phyloP scores from a whole-genome alignment of 352 stramenopile genomes.

The Pythium diclinum region DNA sequence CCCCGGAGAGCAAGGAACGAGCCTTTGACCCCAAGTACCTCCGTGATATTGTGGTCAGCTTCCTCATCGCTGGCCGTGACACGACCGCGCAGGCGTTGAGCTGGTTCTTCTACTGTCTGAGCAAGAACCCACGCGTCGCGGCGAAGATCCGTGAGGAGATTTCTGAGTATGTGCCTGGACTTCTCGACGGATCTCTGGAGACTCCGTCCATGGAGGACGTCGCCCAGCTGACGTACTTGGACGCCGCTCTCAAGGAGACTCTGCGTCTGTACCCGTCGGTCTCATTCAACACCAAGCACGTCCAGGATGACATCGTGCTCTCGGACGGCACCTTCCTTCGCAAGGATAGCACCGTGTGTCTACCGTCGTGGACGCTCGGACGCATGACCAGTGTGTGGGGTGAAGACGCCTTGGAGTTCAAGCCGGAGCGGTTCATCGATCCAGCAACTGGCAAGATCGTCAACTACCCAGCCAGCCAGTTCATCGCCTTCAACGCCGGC shows the following conservation, averaged over 20 bases:
- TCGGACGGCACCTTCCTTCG: conserved; percentile 40
- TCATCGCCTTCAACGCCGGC: conserved; percentile 39
- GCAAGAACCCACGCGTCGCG: conserved; percentile 39
- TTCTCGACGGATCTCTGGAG: conserved; percentile 2
- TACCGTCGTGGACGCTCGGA: conserved; percentile 33
- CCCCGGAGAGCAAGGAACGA: conserved; percentile 14
- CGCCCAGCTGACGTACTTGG: conserved; percentile 22
- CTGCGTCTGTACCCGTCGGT: conserved; percentile 67
- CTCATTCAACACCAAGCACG: conserved; percentile 37
- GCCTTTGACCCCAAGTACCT: conserved; percentile 39
- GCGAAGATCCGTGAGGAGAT: conserved; percentile 42
- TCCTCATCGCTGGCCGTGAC: conserved; percentile 76
- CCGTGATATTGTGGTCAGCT: conserved; percentile 65
- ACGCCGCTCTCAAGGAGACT: conserved; percentile 44
- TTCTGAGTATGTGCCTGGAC: conserved; percentile 12
- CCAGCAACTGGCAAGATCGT: conserved; percentile 14
- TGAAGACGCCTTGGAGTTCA: conserved; percentile 32
- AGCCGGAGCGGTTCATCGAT: conserved; percentile 37
- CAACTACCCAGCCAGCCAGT: conserved; percentile 7
- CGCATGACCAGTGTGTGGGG: conserved; percentile 31
- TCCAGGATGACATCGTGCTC: conserved; percentile 31
- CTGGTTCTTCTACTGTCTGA: conserved; percentile 69
- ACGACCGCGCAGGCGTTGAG: conserved; percentile 53
- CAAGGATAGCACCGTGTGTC: conserved; percentile 21
- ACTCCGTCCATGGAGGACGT: conserved; percentile 22